phyloP scores from a whole-genome alignment of 1,284 basidiomycete species.

The Coniophora puteana region DNA sequence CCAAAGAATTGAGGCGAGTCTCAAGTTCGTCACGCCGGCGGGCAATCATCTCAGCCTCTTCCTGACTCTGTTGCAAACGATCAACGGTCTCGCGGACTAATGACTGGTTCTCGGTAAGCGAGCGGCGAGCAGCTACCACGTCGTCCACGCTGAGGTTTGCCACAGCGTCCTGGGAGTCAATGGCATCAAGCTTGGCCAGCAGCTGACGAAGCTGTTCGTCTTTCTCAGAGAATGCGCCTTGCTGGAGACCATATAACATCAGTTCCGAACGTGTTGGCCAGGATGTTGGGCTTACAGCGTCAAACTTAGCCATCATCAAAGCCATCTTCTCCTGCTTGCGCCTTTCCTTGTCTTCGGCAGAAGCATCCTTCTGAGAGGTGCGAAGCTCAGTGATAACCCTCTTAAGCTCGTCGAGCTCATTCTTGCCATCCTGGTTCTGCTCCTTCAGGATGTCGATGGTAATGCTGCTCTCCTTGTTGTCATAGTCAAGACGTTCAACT shows the following conservation, averaged over 20 bases:
- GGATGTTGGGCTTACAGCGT: conserved; percentile 59
- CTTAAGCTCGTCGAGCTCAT: conserved; percentile 89
- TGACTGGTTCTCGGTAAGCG: conserved; percentile 87
- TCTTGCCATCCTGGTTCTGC: conserved; percentile 86
- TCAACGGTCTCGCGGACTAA: conserved; percentile 88
- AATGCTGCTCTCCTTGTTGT: conserved; percentile 93
- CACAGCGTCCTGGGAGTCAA: conserved; percentile 56
- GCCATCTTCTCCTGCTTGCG: conserved; percentile 99
- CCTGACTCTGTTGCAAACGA: conserved; percentile 83
- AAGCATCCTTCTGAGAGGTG: conserved; percentile 79
- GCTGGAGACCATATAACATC: conserved; percentile 43
- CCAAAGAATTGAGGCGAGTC: conserved; percentile 74
- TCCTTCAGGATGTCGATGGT: conserved; percentile 97
- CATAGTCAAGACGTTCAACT: conserved; percentile 90
- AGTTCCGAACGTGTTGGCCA: conserved; percentile 8
- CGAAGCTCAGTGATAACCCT: conserved; percentile 80
- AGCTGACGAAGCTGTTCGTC: conserved; percentile 88
- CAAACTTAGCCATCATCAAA: conserved; percentile 99
- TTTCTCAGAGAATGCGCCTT: conserved; percentile 89
- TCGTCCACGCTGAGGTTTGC: conserved; percentile 73
- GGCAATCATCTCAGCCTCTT: conserved; percentile 86
- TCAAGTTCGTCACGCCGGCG: conserved; percentile 89
- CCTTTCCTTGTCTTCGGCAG: conserved; percentile 95
- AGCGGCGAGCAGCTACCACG: conserved; percentile 75
- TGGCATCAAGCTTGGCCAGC: conserved; percentile 77